phyloP scores from a whole-genome alignment of 257 asterid species.

The Datura wrightii region DNA sequence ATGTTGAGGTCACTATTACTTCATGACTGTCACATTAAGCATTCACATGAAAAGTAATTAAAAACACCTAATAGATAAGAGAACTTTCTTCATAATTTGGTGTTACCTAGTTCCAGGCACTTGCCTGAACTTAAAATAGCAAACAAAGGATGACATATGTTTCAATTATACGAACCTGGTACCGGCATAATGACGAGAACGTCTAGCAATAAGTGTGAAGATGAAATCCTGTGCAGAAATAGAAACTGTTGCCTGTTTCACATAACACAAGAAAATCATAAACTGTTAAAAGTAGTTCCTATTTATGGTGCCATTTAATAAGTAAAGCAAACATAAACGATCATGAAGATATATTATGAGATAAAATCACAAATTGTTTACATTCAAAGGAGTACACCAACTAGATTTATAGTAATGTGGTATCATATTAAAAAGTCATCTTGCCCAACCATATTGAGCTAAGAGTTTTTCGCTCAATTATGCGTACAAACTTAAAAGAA shows the following conservation, averaged over 20 bases:
- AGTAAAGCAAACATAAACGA: constrained; percentile 15
- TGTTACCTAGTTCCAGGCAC: neutral
- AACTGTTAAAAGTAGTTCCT: neutral
- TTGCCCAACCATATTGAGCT: neutral
- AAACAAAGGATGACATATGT: neutral
- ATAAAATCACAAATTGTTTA: neutral
- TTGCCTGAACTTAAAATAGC: neutral
- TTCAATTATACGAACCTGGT: constrained; percentile 64
- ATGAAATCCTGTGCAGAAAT: constrained; percentile 62
- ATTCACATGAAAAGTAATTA: constrained; percentile 26
- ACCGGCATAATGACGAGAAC: constrained; percentile 99
- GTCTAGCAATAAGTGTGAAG: constrained; percentile 84
- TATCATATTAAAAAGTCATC: constrained; percentile 18
- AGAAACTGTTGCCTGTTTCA: constrained; percentile 68
- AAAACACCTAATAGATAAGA: neutral
- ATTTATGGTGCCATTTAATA: constrained; percentile 7
- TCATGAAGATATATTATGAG: neutral
- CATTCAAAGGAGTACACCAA: neutral
- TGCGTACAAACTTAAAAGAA: neutral
- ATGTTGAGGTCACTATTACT: constrained; percentile 25
- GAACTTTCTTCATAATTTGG: constrained; percentile 11
- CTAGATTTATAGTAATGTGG: neutral
- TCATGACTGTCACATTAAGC: neutral
- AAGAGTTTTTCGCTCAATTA: constrained; percentile 5
- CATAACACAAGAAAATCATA: constrained; percentile 11